phyloP scores from a whole-genome alignment of 768 basidiomycete genomes.

The Boletellus ananas region DNA sequence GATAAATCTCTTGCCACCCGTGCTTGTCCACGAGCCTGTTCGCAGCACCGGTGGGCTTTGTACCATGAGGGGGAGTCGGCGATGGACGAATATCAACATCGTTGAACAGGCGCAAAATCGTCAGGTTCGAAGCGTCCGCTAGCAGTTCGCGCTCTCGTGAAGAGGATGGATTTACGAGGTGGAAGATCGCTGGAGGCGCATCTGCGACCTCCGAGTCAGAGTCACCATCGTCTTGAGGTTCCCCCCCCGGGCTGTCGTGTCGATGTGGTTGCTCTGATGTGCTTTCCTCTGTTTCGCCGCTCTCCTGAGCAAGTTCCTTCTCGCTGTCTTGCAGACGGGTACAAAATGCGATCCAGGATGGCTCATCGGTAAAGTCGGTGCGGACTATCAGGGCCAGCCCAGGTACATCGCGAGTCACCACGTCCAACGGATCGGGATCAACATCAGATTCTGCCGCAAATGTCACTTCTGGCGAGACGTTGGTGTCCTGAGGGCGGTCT shows the following conservation, averaged over 20 bases:
- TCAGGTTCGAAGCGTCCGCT: conserved; percentile 56
- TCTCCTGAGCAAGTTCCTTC: conserved; percentile 43
- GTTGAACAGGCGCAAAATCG: conserved; percentile 64
- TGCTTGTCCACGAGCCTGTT: conserved; percentile 59
- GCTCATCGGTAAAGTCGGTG: conserved; percentile 67
- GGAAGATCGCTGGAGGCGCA: conserved; percentile 45
- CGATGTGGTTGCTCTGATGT: conserved; percentile 13
- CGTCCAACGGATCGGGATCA: conserved; percentile 58
- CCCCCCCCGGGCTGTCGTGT: conserved; percentile 18
- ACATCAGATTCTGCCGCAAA: conserved; percentile 22
- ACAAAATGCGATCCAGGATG: conserved; percentile 58
- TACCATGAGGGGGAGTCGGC: conserved; percentile 44
- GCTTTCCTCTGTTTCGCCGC: conserved; percentile 25
- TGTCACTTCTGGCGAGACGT: conserved; percentile 11
- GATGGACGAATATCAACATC: conserved; percentile 62
- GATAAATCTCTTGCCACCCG: conserved; percentile 73
- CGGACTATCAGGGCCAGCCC: conserved; percentile 65
- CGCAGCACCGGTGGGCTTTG: conserved; percentile 43
- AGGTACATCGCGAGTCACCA: conserved; percentile 39
- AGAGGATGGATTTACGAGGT: conserved; percentile 45
- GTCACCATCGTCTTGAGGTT: conserved; percentile 12
- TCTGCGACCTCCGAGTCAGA: conserved; percentile 32
- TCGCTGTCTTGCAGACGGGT: conserved; percentile 51
- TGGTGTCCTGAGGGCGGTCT: conserved; percentile 12
- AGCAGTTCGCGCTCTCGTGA: conserved; percentile 41